Evolutionary conservation across 768 basidiomycete species (phyloP), one percentile per base, ranked within the genome.

Genomic region (Trametes villosa): DNA sequence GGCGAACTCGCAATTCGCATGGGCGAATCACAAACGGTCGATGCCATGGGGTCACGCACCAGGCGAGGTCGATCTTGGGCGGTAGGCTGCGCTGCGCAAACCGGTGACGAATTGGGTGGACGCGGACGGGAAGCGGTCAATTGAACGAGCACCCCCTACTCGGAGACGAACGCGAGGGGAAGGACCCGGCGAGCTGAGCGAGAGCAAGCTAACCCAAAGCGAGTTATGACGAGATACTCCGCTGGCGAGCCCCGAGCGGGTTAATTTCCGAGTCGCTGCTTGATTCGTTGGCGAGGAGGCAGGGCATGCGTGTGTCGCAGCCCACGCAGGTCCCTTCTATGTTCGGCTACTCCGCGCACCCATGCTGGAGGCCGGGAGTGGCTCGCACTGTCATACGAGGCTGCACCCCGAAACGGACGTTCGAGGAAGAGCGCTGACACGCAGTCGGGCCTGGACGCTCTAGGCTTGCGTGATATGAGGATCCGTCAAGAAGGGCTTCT

Each of bases 391-490:
- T 20, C 7, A 18, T 30, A 30, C n/a, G 20, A 34, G 47, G 33
- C 36, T 40, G 31, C 47, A 30, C 60, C 60, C 60, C 60, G 27
- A 56, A 51, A 34, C 24, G 22, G 22, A 12, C 38, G 27, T 27
- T 34, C 27, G 18, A 27, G 3, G 17, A 30, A 33, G 36, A 54
- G 59, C 46, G 41, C 53, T n/a, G 41, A 26, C 41, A 52, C 20
- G 42, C 49, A 26, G 42, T 50, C 33, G 60, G 54, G 46, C 60
- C 42, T 53, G 60, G 38, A 52, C 42, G 54, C 44, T 62, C 60
- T 62, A 41, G 60, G 33, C 60, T 55, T 26, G n/a, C 18, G 48
- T 53, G 60, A 62, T 56, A 61, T 62, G 60, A 56, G 44, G 53
- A 45, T n/a, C 49, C 22, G 42, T 41, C 24, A 29, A 53, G 60